These are phyloP conservation scores for Adiantum capillusveneris DNA, from an alignment of 75 land plant genomes.

Conservation along the genomic window DNA sequence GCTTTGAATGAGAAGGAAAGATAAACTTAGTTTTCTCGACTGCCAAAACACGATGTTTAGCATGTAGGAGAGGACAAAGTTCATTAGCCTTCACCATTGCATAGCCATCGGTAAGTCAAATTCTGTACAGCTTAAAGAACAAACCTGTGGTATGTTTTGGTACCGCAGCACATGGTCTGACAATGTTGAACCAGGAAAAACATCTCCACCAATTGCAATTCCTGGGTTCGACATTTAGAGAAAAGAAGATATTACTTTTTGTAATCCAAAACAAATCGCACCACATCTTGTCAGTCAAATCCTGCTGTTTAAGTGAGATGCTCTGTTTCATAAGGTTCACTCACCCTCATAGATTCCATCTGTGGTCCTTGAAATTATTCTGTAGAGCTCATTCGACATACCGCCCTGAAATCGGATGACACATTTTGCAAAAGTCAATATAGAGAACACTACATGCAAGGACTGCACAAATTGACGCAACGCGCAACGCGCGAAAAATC, in stretches of 20 bases:
- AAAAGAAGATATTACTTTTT: neutral
- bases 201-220: conserved; percentile 98
- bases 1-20: too few relatives aligned
- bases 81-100: too few relatives aligned
- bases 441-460: too few relatives aligned
- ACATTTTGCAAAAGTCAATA: too few relatives aligned
- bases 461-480: too few relatives aligned
- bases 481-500: too few relatives aligned
- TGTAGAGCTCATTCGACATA: conserved; percentile 97
- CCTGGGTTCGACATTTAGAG: conserved; percentile 55
- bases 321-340: neutral
- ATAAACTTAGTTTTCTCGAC: too few relatives aligned
- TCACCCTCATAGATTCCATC: conserved; percentile 97
- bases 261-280: too few relatives aligned
- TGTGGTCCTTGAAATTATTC: conserved; percentile 89
- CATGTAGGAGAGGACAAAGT: too few relatives aligned
- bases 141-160: conserved; percentile 95
- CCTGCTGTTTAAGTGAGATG: neutral
- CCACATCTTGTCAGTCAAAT: too few relatives aligned
- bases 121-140: neutral
- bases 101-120: too few relatives aligned
- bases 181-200: conserved; percentile 95
- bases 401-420: conserved; percentile 58
- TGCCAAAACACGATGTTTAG: too few relatives aligned
- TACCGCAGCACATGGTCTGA: conserved; percentile 94